Evolutionary conservation across 2,329 filamentous ascomycete species (phyloP).

Genomic region (Aureobasidium sp.): DNA sequence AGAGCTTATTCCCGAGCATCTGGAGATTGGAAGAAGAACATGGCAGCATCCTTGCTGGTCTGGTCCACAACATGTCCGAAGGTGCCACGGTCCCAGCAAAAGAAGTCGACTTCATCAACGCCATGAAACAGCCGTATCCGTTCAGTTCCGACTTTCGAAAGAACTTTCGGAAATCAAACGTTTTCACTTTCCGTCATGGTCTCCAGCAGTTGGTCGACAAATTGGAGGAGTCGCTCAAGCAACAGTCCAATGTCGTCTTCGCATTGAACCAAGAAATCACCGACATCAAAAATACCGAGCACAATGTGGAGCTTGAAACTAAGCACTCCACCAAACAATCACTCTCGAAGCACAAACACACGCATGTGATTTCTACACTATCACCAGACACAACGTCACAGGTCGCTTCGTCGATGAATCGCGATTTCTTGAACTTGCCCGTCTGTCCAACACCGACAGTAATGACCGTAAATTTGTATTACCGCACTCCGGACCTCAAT

Average conservation of each 20-base stretch:
- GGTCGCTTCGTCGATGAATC: conserved; percentile 28
- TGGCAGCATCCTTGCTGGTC: conserved; percentile 31
- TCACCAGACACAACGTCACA: conserved; percentile 31
- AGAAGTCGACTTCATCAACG: conserved; percentile 25
- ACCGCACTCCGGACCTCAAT: conserved; percentile 54
- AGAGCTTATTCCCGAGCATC: conserved; percentile 48
- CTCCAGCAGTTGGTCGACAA: conserved; percentile 32
- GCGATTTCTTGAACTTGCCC: not conserved
- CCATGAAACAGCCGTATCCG: conserved; percentile 16
- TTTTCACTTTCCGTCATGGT: conserved; percentile 39
- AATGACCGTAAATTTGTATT: conserved; percentile 90
- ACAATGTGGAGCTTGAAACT: conserved; percentile 4
- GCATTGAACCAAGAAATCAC: conserved; percentile 35
- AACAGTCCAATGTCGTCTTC: conserved; percentile 33
- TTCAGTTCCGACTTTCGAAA: conserved; percentile 22
- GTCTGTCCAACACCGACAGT: conserved; percentile 50
- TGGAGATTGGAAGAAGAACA: conserved; percentile 42
- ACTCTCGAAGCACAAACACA: conserved; percentile 27
- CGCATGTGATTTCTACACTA: conserved; percentile 58
- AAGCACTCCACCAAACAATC: conserved; percentile 19
- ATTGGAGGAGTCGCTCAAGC: conserved; percentile 30
- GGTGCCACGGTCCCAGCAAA: conserved; percentile 30
- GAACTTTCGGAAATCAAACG: conserved; percentile 28
- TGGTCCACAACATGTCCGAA: conserved; percentile 24
- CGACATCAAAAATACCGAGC: conserved; percentile 16